Evolutionary conservation across 495 filamentous ascomycete species (phyloP), one percentile per base, ranked within the genome.

Genomic region (Xylaria cubensis): DNA sequence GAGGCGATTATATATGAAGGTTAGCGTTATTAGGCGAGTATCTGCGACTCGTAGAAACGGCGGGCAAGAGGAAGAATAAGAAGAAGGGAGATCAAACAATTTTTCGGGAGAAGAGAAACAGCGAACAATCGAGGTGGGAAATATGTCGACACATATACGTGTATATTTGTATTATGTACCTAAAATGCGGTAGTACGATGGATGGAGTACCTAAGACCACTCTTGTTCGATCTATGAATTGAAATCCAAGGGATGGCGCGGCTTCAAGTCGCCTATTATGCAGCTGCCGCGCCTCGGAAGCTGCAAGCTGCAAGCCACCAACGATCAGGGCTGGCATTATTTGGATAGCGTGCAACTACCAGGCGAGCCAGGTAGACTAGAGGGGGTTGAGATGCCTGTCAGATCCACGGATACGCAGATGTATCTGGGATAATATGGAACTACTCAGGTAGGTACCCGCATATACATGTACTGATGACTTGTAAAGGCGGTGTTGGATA

Each of bases 41-140:
- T 70, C 36, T 32, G 44, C 36, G 59, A 56, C 59, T n/a, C n/a
- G 36, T 64, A 67, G 65, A 67, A 73, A 58, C 36, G 51, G 67
- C 67, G 42, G 55, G 50, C 64, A 46, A 48, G 55, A 67, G 13
- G 69, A 29, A 29, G 26, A 29, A 29, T 1, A 29, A 32, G 68
- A 42, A 50, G 69, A 39, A 56, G 65, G 59, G n/a, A 64, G 61
- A 9, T 64, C 58, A 74, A 76, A 72, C 59, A 77, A 75, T 75
- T 29, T 72, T 70, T 62, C 72, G 74, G 72, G 50, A 69, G 70
- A 53, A 72, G 74, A 73, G 74, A 73, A 74, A 63, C 32, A 67
- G 67, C 63, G 59, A 72, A 64, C 46, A 55, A 53, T 64, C 34
- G 56, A 70, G 67, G 46, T 12, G 58, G 69, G 62, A 59, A 59